Conservation (phyloP, 1,284 basidiomycete genomes). For the Marasmius sp. region DNA sequence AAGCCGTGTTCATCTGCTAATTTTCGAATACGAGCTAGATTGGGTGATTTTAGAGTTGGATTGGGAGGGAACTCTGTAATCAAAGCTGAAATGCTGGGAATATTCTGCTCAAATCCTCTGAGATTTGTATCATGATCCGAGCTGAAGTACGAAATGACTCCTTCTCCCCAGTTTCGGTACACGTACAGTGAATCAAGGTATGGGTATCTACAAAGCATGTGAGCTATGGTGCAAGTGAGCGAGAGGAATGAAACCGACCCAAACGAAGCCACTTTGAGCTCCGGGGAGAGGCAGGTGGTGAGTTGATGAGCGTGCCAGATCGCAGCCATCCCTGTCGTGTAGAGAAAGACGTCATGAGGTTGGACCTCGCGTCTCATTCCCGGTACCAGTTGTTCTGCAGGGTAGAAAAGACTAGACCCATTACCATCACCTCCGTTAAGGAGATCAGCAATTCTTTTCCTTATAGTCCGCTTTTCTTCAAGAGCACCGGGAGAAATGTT, state of each 20-base stretch:
- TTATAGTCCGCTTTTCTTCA: not conserved
- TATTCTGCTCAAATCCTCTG: slow-evolving; percentile 36
- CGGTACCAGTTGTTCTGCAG: slow-evolving; percentile 39
- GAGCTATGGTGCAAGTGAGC: slow-evolving; percentile 22
- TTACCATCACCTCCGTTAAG: slow-evolving; percentile 27
- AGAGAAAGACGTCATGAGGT: slow-evolving; percentile 87
- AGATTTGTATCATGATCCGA: slow-evolving; percentile 52
- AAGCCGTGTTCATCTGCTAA: slow-evolving; percentile 91
- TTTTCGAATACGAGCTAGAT: slow-evolving; percentile 73
- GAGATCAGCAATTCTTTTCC: not conserved
- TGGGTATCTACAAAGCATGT: slow-evolving; percentile 72
- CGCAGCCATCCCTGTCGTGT: slow-evolving; percentile 87
- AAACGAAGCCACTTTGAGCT: slow-evolving; percentile 86
- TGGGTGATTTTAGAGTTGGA: slow-evolving; percentile 83
- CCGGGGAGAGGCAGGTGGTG: slow-evolving; percentile 48
- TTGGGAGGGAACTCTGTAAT: slow-evolving; percentile 94
- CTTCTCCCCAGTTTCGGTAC: slow-evolving; percentile 89
- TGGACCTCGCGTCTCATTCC: slow-evolving; percentile 61
- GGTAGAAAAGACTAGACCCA: too few relatives aligned
- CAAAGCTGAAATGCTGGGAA: slow-evolving; percentile 57
- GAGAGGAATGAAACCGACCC: slow-evolving; percentile 55
- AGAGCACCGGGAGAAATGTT: not conserved
- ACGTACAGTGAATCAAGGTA: slow-evolving; percentile 97
- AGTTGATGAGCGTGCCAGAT: slow-evolving; percentile 91
- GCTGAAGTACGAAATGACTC: slow-evolving; percentile 77